Evolutionary conservation across 257 asterid species (phyloP).

Genomic region (Gentiana dahurica): DNA sequence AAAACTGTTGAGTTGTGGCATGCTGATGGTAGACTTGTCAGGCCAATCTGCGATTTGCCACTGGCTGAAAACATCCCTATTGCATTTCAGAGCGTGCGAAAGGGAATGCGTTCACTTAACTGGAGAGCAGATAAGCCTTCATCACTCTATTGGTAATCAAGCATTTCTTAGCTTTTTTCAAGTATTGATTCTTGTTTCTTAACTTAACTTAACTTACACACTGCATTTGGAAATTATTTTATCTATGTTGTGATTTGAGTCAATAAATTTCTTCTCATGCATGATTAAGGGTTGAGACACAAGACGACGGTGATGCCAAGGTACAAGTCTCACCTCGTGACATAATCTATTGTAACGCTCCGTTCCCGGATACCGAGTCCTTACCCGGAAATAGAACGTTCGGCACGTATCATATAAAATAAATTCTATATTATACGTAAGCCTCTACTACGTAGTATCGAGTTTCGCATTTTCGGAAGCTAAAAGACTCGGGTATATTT

Average conservation of each 20-base stretch:
- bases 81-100: conserved; percentile 67
- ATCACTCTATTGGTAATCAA: conserved; percentile 70
- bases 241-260: no score
- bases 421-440: no score
- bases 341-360: no score
- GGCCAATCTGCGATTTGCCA: conserved; percentile 91
- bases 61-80: conserved; percentile 96
- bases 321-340: conserved; percentile 94
- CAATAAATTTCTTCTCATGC: neutral
- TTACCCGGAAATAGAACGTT: no score
- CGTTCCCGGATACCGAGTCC: no score
- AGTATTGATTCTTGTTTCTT: no score
- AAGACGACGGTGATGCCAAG: conserved; percentile 98
- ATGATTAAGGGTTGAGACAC: conserved; percentile 78
- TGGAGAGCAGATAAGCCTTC: conserved; percentile 97
- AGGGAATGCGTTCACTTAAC: conserved; percentile 82
- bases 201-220: no score
- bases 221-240: neutral
- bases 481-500: no score
- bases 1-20: conserved; percentile 81
- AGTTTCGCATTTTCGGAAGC: no score
- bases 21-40: conserved; percentile 61
- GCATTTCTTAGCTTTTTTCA: neutral
- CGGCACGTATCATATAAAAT: no score
- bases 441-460: no score